Percentiles rank a stretch among this genome's conserved stretches.
Conservation (phyloP, 2,329 filamentous ascomycete genomes). For the Macrophomina pseudophaseolina region DNA sequence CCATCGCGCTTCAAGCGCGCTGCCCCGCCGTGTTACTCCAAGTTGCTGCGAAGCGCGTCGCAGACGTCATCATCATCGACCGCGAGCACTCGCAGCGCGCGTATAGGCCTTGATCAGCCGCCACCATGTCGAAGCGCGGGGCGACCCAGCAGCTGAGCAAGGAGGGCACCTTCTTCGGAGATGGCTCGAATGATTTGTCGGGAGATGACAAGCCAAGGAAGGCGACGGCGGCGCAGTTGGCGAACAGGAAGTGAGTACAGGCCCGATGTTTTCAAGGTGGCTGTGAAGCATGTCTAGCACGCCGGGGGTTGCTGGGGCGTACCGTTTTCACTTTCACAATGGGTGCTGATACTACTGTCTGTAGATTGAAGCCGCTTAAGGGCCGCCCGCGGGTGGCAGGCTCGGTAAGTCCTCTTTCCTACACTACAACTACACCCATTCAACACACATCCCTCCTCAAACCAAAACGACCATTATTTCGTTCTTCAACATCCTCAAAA, state of each 20-base stretch:
- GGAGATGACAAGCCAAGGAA: slow-evolving; percentile 53
- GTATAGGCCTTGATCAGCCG: background rate
- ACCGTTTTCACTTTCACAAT: slow-evolving; percentile 18
- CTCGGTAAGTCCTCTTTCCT: slow-evolving; percentile 15
- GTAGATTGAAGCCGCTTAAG: slow-evolving; percentile 26
- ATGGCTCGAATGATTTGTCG: slow-evolving; percentile 43
- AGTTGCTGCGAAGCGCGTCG: background rate
- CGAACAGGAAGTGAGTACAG: slow-evolving; percentile 60
- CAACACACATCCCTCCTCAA: background rate
- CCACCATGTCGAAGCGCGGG: slow-evolving; percentile 47
- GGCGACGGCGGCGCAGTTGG: slow-evolving; percentile 61
- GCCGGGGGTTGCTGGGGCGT: slow-evolving; percentile 2
- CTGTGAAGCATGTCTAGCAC: background rate
- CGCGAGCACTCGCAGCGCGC: background rate
- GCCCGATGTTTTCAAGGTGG: background rate
- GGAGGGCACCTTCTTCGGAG: slow-evolving; percentile 33
- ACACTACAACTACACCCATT: background rate
- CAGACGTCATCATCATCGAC: background rate
- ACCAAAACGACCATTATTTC: background rate
- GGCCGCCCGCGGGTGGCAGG: slow-evolving; percentile 15
- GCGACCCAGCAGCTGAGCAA: slow-evolving; percentile 45
- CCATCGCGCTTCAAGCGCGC: background rate
- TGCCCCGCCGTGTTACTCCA: background rate
- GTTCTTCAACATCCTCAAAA: background rate
- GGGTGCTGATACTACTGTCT: slow-evolving; percentile 5